A percentile compares a stretch with the other conserved stretches of the same genome.
Conservation (phyloP, 2,329 filamentous ascomycete species). For the Xylaria polymorpha region DNA sequence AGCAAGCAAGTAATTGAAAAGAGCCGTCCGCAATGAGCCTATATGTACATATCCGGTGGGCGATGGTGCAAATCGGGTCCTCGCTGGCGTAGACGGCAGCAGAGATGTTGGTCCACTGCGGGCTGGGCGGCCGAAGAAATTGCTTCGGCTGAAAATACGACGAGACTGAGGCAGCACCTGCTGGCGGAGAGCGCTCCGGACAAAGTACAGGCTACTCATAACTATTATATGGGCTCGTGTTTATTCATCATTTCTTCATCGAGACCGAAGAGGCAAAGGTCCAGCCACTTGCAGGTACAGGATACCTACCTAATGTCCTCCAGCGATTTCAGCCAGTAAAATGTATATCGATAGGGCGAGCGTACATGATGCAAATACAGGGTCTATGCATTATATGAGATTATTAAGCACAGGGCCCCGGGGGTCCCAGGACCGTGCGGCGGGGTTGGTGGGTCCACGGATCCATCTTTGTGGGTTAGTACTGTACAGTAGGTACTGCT, state of each 20-base stretch:
- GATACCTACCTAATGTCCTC: neutral
- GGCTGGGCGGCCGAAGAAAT: slow-evolving; percentile 45
- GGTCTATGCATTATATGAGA: neutral
- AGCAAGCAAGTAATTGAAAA: slow-evolving; percentile 96
- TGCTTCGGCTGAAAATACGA: slow-evolving; percentile 44
- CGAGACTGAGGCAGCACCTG: slow-evolving; percentile 34
- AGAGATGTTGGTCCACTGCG: slow-evolving; percentile 40
- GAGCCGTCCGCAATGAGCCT: slow-evolving; percentile 87
- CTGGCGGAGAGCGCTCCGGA: slow-evolving; percentile 41
- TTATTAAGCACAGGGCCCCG: neutral
- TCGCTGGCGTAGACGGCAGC: slow-evolving; percentile 68
- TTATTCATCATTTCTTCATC: slow-evolving; percentile 24
- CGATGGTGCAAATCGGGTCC: slow-evolving; percentile 93
- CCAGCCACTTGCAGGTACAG: neutral
- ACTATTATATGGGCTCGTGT: slow-evolving; percentile 12
- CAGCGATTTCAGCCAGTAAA: slow-evolving; percentile 12
- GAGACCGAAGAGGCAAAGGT: neutral
- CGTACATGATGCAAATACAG: slow-evolving; percentile 15
- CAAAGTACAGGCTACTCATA: slow-evolving; percentile 45
- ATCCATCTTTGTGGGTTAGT: neutral
- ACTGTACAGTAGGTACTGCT: too few relatives aligned
- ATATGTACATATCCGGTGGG: slow-evolving; percentile 94
- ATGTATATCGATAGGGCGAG: slow-evolving; percentile 31
- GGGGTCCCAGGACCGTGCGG: neutral
- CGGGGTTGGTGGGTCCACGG: too few relatives aligned